A percentile compares a stretch with the other conserved stretches of the same genome.
phyloP scores from a whole-genome alignment of 2,329 filamentous ascomycete species.

The Apiospora pterosperma region DNA sequence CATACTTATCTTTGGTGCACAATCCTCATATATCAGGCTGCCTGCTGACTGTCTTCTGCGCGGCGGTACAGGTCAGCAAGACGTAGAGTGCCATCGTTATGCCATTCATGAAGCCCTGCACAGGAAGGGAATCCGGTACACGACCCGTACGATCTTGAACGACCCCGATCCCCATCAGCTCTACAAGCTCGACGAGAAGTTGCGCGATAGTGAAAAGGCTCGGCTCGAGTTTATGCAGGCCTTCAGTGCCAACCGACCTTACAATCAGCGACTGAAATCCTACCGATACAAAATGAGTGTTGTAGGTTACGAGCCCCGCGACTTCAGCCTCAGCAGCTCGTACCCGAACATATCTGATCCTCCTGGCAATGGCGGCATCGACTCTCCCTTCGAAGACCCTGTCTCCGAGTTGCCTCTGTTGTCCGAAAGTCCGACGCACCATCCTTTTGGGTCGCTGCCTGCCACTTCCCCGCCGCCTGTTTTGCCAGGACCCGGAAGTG shows the following conservation, averaged over 20 bases:
- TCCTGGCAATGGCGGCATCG: not conserved
- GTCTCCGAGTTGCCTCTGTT: slow-evolving; percentile 26
- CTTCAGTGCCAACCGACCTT: slow-evolving; percentile 19
- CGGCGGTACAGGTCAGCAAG: slow-evolving; percentile 11
- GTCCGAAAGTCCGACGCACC: not conserved
- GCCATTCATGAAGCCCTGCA: slow-evolving; percentile 14
- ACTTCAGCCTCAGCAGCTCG: slow-evolving; percentile 41
- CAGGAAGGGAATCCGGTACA: slow-evolving; percentile 14
- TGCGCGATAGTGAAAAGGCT: slow-evolving; percentile 29
- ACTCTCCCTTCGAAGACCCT: not conserved
- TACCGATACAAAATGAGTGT: slow-evolving; percentile 23
- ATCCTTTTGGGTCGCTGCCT: slow-evolving; percentile 14
- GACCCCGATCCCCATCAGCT: slow-evolving; percentile 10
- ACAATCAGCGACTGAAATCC: slow-evolving; percentile 15
- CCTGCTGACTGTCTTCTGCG: slow-evolving; percentile 12
- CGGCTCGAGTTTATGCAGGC: slow-evolving; percentile 39
- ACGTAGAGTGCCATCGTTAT: slow-evolving; percentile 14
- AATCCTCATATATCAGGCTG: slow-evolving; percentile 15
- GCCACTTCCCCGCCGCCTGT: slow-evolving; percentile 12
- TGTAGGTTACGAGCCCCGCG: slow-evolving; percentile 45
- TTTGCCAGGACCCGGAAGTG: slow-evolving; percentile 1
- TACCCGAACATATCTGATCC: slow-evolving; percentile 30
- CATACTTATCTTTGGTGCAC: not conserved
- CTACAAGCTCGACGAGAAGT: not conserved
- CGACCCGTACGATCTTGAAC: slow-evolving; percentile 3